These are phyloP conservation scores for Entomortierella parvispora DNA, from an alignment of 192 early-diverging fungal genomes.

Conservation along the genomic window DNA sequence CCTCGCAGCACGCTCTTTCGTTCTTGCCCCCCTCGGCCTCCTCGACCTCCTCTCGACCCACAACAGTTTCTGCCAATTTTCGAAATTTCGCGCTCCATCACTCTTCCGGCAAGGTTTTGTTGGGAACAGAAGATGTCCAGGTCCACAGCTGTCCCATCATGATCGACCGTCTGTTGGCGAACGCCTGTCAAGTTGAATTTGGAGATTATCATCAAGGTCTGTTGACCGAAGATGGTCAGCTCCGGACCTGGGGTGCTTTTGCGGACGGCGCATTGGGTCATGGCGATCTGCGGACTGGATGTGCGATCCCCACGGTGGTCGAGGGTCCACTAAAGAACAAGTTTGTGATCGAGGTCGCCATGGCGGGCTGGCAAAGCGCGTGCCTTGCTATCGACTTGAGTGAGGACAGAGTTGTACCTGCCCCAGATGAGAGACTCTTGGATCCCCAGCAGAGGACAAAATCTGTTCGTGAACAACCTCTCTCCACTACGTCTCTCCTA, in stretches of 20 bases:
- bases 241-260: slow-evolving; percentile 38
- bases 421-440: not conserved
- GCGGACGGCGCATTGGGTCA: slow-evolving; percentile 30
- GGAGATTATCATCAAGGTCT: slow-evolving; percentile 42
- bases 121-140: slow-evolving; percentile 25
- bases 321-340: slow-evolving; percentile 36
- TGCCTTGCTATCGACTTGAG: slow-evolving; percentile 47
- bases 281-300: slow-evolving; percentile 21
- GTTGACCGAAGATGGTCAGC: slow-evolving; percentile 34
- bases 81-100: slow-evolving; percentile 31
- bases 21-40: too few species aligned
- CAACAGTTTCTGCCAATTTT: slow-evolving; percentile 28
- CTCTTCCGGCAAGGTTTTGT: slow-evolving; percentile 31
- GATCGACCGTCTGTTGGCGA: slow-evolving; percentile 19
- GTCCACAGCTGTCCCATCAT: slow-evolving; percentile 9
- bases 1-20: too few species aligned
- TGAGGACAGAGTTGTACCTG: slow-evolving; percentile 12
- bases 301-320: slow-evolving; percentile 23
- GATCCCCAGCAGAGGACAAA: not conserved
- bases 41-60: slow-evolving; percentile 10
- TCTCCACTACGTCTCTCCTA: not conserved
- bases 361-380: slow-evolving; percentile 41
- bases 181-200: slow-evolving; percentile 33
- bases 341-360: slow-evolving; percentile 27
- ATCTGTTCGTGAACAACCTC: not conserved